Evolutionary conservation across 225 moss, liverwort and hornwort genomes (phyloP), one percentile per base, ranked within the genome.

Genomic region (Thuidium tamariscinum): DNA sequence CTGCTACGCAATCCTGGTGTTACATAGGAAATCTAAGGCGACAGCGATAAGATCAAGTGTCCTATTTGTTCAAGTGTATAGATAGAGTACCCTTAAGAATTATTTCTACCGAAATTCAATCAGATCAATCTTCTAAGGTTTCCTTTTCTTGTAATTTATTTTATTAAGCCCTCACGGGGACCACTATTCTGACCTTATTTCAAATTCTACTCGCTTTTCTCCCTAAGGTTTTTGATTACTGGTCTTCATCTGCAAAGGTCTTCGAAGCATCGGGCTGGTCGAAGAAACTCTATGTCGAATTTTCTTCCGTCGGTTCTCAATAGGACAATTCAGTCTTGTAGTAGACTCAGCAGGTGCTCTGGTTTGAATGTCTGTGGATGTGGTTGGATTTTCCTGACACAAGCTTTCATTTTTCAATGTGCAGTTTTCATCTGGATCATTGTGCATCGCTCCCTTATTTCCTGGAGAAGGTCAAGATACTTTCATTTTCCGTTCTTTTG

Each of bases 381-480:
- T 41, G 66, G 18, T 42, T 82, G 59, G 54, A 25, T 68, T 80
- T 74, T 69, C 61, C 83, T 91, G 86, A 89, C 59, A 52, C 26
- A 7, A 23, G 16, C 15, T 65, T 85, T 73, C 26, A 63, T 55
- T 63, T 65, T 81, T n/a, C 29, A 36, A 64, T 83, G 81, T 91
- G 91, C 94, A 98, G 98, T 92, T 99, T 99, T 82, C 98, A 99
- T 93, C 95, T 99, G 64, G 96, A 99, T 84, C 98, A 99, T 81
- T 99, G 98, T 87, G 98, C 98, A 59, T 99, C 98, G 34, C 94
- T 99, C 36, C 97, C 98, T 56, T 97, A 99, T 83, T 97, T 97
- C 82, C 86, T 99, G 83, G 97, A 99, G 88, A 97, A 99, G 97
- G 98, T 97, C 75, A 84, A 90, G 55, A 81, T 87, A 32, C 77